Conservation (phyloP, 2,329 filamentous ascomycete genomes). For the Fusarium sp. region DNA sequence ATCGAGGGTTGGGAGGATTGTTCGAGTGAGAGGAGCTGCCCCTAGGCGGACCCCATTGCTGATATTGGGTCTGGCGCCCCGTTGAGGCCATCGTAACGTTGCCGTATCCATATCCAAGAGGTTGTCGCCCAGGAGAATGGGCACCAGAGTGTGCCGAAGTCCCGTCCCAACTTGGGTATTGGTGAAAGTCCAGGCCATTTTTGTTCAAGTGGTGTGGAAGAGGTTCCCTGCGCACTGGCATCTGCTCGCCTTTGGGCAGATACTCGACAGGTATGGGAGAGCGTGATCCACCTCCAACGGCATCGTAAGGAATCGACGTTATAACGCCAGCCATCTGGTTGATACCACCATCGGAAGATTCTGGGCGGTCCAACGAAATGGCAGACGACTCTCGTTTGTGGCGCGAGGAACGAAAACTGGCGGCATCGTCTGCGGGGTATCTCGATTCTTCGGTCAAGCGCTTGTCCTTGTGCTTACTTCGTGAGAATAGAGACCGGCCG, state of each 20-base stretch:
- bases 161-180: conserved; percentile 82
- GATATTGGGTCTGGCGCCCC: conserved; percentile 78
- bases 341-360: conserved; percentile 73
- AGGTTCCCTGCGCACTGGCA: conserved; percentile 75
- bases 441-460: conserved; percentile 71
- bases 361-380: conserved; percentile 76
- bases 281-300: conserved; percentile 71
- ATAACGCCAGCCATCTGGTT: conserved; percentile 85
- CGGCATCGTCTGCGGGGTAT: conserved; percentile 70
- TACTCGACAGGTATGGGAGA: conserved; percentile 81
- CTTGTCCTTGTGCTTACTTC: conserved; percentile 82
- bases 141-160: conserved; percentile 62
- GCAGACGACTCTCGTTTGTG: conserved; percentile 80
- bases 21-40: conserved; percentile 67
- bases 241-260: conserved; percentile 74
- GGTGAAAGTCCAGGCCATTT: conserved; percentile 82
- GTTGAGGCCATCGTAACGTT: conserved; percentile 79
- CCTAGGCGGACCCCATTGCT: conserved; percentile 76
- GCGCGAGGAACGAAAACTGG: conserved; percentile 76
- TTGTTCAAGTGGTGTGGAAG: conserved; percentile 88
- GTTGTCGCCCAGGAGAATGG: conserved; percentile 72
- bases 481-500: conserved; percentile 86
- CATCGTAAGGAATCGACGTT: conserved; percentile 89
- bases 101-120: conserved; percentile 57
- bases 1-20: conserved; percentile 67